These are phyloP conservation scores for Aspergillus uvarum DNA, from an alignment of 2,329 filamentous ascomycete genomes.

Conservation along the genomic window DNA sequence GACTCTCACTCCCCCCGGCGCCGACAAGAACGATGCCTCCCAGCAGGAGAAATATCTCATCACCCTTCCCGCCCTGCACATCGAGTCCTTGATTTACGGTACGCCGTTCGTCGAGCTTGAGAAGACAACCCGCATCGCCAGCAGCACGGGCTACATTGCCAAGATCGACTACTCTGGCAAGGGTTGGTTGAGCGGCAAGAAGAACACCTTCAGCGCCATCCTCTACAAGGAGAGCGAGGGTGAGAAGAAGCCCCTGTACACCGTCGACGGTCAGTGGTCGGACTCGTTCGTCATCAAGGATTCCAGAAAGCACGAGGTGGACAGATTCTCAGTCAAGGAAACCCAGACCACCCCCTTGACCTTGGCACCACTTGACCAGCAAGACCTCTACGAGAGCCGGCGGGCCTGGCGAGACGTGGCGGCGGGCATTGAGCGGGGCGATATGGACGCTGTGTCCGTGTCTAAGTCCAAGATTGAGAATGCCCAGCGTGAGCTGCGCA, in stretches of 20 bases:
- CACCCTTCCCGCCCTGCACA: constrained; percentile 85
- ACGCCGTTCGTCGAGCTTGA: constrained; percentile 88
- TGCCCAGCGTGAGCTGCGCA: constrained; percentile 74
- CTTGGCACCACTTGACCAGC: constrained; percentile 70
- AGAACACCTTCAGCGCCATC: constrained; percentile 80
- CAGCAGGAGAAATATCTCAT: constrained; percentile 75
- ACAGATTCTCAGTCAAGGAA: constrained; percentile 61
- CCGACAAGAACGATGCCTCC: constrained; percentile 43
- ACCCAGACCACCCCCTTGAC: constrained; percentile 65
- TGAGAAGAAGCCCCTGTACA: constrained; percentile 70
- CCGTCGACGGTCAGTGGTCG: constrained; percentile 87
- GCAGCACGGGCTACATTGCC: constrained; percentile 79
- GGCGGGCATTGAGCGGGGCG: constrained; percentile 72
- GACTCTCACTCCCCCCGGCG: constrained; percentile 61
- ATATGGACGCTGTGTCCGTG: constrained; percentile 74
- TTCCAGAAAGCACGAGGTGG: constrained; percentile 55
- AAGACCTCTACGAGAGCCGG: constrained; percentile 84
- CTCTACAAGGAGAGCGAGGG: constrained; percentile 68
- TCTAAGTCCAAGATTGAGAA: constrained; percentile 92
- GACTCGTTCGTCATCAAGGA: constrained; percentile 77
- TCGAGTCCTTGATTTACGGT: constrained; percentile 78
- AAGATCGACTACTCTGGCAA: constrained; percentile 92
- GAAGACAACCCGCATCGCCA: constrained; percentile 78
- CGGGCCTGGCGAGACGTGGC: constrained; percentile 87
- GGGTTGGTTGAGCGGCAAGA: constrained; percentile 93